Conservation (phyloP, 2,329 filamentous ascomycete genomes). For the Claviceps sp. region DNA sequence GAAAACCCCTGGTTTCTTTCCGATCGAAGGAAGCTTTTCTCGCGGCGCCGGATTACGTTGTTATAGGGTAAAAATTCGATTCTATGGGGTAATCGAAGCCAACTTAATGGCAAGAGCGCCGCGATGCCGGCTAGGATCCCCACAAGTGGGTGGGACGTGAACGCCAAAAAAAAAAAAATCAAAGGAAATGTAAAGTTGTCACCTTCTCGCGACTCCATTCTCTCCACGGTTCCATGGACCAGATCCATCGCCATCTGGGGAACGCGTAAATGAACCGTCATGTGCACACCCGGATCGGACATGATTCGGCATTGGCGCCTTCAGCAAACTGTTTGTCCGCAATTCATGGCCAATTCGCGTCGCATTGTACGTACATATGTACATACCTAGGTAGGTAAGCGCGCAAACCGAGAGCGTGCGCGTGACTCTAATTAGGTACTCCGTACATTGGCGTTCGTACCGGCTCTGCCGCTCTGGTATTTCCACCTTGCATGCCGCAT, state of each 20-base stretch:
- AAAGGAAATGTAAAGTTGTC: not conserved
- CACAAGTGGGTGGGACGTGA: not conserved
- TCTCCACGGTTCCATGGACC: not conserved
- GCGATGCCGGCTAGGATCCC: conserved; percentile 1
- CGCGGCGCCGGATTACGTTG: conserved; percentile 14
- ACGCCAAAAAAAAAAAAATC: not conserved
- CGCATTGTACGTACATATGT: too few relatives aligned
- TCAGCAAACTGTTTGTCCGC: not conserved
- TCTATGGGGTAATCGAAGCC: conserved; percentile 9
- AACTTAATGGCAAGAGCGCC: conserved; percentile 9
- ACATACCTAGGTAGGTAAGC: too few relatives aligned
- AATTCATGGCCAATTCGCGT: not conserved
- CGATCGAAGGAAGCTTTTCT: conserved; percentile 2
- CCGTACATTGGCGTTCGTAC: too few relatives aligned
- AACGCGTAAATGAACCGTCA: not conserved
- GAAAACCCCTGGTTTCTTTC: not conserved
- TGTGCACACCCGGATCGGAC: not conserved
- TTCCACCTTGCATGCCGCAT: too few relatives aligned
- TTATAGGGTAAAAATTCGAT: conserved; percentile 16
- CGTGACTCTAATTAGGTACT: too few relatives aligned
- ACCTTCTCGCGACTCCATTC: not conserved
- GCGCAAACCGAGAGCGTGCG: too few relatives aligned
- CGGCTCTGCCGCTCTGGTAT: too few relatives aligned
- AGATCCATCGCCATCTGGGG: not conserved
- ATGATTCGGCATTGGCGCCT: conserved; percentile 1